Base-by-base conservation (phyloP, 495 filamentous ascomycete genomes). In the Penicillium diatomitis region DNA sequence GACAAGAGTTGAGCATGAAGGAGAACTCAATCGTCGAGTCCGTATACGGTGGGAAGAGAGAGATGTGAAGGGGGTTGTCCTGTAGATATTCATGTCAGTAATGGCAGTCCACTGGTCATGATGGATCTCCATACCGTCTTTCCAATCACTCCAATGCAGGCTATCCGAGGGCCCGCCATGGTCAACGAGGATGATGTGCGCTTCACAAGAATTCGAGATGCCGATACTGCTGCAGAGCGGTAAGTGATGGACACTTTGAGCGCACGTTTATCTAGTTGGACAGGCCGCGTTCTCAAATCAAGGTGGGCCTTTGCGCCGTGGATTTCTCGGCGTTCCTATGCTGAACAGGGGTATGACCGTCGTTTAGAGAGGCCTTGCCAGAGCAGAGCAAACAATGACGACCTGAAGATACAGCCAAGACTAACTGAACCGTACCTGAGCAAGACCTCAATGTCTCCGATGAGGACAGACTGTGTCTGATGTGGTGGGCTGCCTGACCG, bases 41-140 rank as follows among this genome's bases (percentile, higher is more conserved):
- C 69, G 75, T 42, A 75, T 76, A 57, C 0, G 89, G 83, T 33
- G 90, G 86, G 67, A 96, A 96, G 62, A 96, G 77, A 40, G 86
- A 79, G 49, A 94, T 85, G 69, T 96, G 91, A 62, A 98, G 85
- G 41, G 91, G 92, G 64, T 95, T 95, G 70, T 96, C 94, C 92
- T 98, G 60, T 54, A 53, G 6, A 30, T 20, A 32, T 44, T 20
- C 37, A 20, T 6, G 38, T 55, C 28, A 46, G 35, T n/a, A 54
- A 29, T 6, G 10, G 29, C 20, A 0, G 5, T 29, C 8, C n/a
- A 5, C 2, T 2, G 2, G 34, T 36, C 10, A 6, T 10, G 7
- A 36, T 7, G 34, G 32, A 32, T 40, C 44, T 47, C 47, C 72
- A 39, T 79, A 95, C 87, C 61, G 91, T 82, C 71, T 90, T 89